phyloP scores from a whole-genome alignment of 352 stramenopile genomes.

The Globisporangium barbulae region DNA sequence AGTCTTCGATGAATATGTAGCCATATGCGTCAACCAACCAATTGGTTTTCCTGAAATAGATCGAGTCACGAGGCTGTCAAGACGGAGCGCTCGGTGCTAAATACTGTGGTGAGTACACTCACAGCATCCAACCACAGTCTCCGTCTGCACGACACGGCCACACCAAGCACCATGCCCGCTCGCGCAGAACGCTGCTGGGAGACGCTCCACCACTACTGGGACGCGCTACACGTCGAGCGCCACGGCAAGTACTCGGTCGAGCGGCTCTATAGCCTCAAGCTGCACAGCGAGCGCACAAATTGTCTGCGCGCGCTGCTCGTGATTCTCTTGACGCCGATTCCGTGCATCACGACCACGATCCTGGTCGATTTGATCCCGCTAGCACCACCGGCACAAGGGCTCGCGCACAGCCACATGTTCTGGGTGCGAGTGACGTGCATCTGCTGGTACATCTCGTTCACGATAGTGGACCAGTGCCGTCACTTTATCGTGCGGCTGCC shows the following conservation, averaged over 20 bases:
- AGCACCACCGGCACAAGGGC: not conserved
- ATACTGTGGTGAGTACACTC: no score
- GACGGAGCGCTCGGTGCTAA: no score
- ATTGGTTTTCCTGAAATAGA: no score
- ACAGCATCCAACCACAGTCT: no score
- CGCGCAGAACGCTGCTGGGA: not conserved
- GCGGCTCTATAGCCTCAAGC: slow-evolving; percentile 2
- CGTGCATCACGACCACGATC: slow-evolving; percentile 1
- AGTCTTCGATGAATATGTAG: no score
- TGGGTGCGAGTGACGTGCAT: slow-evolving; percentile 10
- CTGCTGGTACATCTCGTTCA: slow-evolving; percentile 9
- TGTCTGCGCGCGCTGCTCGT: not conserved
- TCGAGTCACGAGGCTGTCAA: no score
- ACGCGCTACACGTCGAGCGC: slow-evolving; percentile 11
- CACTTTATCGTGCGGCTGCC: slow-evolving; percentile 8
- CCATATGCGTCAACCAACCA: no score
- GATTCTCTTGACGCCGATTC: slow-evolving; percentile 12
- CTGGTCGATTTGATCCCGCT: slow-evolving; percentile 11
- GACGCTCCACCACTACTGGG: not conserved
- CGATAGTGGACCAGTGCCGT: slow-evolving; percentile 8
- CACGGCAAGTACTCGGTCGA: not conserved
- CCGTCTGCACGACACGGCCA: no score
- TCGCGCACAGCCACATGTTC: slow-evolving; percentile 5
- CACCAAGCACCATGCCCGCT: no score
- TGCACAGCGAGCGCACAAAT: not conserved